Base-by-base conservation (phyloP, 306 rosid species). In the Cajanus cajan region DNA sequence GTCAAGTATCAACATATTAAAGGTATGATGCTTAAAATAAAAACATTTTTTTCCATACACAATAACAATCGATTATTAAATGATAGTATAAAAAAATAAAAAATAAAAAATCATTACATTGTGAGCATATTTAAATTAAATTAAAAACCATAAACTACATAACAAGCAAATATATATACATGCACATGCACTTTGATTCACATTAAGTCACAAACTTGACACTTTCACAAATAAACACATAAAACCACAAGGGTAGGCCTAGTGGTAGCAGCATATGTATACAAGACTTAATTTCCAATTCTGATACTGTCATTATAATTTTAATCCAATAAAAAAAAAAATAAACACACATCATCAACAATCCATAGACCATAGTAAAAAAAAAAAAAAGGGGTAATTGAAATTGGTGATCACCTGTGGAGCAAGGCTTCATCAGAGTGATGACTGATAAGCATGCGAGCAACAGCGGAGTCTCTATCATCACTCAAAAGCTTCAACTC, bases 361-460 rank as follows among this genome's bases (percentile, higher is more conserved):
- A 78, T 33, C 19, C 10, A 54, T 4, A 34, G 6, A 36, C 36
- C 10, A 71, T n/a, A 65, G 4, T 12, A 33, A n/a, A 13, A 4
- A n/a, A 5, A 31, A 37, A 64, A 33, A 31, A 37, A 4, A 0
- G 6, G 9, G 40, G 14, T 12, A n/a, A 57, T 1, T 13, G 6
- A 50, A 55, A 41, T 14, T 11, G 34, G 51, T 19, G 15, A 72
- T 68, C 50, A 93, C 98, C 91, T 90, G 62, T 93, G 93, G 63
- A 93, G 94, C 58, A 83, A 55, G 68, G 88, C 91, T 64, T 89
- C 93, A 40, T 84, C 86, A 0, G 96, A 89, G 52, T 44, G 47
- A 4, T 69, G 76, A 51, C 81, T 73, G 55, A 81, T 85, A 2
- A 31, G 1, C 90, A 82, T 83, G 25, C 96, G 94, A 54, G 79